Evolutionary conservation across 805 yeast genomes (phyloP).

Genomic region (Yamadazyma sp.): DNA sequence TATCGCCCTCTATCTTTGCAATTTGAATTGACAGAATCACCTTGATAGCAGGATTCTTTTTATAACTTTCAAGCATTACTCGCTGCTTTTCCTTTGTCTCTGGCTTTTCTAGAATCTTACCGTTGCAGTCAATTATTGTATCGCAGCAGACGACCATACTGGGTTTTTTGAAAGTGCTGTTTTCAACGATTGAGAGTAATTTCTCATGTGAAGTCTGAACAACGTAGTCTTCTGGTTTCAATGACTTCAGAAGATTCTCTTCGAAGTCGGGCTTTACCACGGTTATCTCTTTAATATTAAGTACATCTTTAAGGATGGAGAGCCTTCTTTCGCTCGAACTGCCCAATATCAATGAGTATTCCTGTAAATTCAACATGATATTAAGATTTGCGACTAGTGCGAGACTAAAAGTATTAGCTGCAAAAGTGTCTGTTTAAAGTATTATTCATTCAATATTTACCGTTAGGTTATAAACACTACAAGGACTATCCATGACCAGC

Average conservation of each 20-base stretch:
- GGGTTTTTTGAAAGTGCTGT: slow-evolving; percentile 9
- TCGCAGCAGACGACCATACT: slow-evolving; percentile 59
- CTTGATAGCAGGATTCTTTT: slow-evolving; percentile 18
- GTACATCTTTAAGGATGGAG: slow-evolving; percentile 59
- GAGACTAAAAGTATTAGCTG: no score
- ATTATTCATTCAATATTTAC: no score
- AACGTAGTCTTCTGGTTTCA: slow-evolving; percentile 59
- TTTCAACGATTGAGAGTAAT: slow-evolving; percentile 54
- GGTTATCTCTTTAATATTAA: slow-evolving; percentile 48
- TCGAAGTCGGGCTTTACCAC: slow-evolving; percentile 67
- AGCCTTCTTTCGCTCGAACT: slow-evolving; percentile 81
- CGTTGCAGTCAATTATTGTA: slow-evolving; percentile 65
- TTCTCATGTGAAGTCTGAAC: slow-evolving; percentile 67
- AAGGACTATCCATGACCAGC: no score
- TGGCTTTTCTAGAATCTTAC: slow-evolving; percentile 79
- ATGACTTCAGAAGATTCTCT: slow-evolving; percentile 67
- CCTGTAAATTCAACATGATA: slow-evolving; percentile 1
- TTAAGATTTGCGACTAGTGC: no score
- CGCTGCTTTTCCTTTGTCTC: slow-evolving; percentile 25
- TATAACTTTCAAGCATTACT: slow-evolving; percentile 29
- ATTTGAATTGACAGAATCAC: slow-evolving; percentile 39
- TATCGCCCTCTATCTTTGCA: slow-evolving; percentile 16
- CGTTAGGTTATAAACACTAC: no score
- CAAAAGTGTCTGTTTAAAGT: no score
- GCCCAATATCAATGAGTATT: slow-evolving; percentile 38